Conservation (phyloP, 1,284 basidiomycete species). For the Pterulicium gracile region DNA sequence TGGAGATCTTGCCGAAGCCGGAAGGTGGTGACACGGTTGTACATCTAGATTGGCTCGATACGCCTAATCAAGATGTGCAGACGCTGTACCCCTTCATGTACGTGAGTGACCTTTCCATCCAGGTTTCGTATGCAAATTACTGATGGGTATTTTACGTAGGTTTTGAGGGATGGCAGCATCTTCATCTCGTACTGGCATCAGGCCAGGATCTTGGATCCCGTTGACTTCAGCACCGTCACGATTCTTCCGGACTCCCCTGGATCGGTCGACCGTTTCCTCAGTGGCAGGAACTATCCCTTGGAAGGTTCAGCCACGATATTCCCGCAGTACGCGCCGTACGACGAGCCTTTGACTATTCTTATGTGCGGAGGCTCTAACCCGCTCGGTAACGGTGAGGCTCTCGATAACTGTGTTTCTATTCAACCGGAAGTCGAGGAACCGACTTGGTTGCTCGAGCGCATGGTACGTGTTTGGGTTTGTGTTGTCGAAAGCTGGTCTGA, state of each 20-base stretch:
- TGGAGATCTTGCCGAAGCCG: constrained; percentile 27
- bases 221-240: constrained; percentile 47
- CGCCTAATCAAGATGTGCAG: neutral
- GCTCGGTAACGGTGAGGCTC: constrained; percentile 33
- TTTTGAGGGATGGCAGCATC: neutral
- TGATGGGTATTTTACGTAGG: too few relatives aligned
- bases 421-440: constrained; percentile 47
- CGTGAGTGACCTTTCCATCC: too few relatives aligned
- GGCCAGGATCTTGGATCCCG: constrained; percentile 61
- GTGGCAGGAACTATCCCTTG: constrained; percentile 61
- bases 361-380: constrained; percentile 69
- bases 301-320: constrained; percentile 61
- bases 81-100: constrained; percentile 30
- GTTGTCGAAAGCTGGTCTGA: neutral
- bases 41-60: constrained; percentile 27
- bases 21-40: constrained; percentile 30
- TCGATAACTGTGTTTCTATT: constrained; percentile 64
- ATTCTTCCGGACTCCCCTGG: constrained; percentile 64
- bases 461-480: constrained; percentile 33
- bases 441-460: constrained; percentile 59
- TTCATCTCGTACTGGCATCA: constrained; percentile 62
- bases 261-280: constrained; percentile 55
- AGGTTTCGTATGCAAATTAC: too few relatives aligned
- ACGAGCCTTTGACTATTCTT: constrained; percentile 54
- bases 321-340: constrained; percentile 61